A percentile compares a stretch with the other conserved stretches of the same genome.
These are phyloP conservation scores for Pisolithus tinctorius DNA, from an alignment of 768 basidiomycete genomes.

Conservation along the genomic window DNA sequence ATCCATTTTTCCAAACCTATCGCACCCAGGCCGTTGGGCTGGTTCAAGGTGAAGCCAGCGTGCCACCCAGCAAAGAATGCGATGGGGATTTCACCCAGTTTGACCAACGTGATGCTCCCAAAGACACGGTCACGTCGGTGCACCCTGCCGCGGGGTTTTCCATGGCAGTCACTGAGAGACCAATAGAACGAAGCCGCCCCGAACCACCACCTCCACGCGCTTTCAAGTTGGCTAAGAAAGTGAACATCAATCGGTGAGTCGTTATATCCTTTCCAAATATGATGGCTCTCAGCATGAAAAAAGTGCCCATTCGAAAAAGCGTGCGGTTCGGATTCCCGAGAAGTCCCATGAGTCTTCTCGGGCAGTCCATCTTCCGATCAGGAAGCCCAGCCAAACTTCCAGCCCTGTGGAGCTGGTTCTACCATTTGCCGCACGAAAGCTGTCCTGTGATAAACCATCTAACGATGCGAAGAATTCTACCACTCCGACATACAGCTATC, in stretches of 20 bases:
- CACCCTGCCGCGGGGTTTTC: not conserved
- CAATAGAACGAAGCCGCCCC: not conserved
- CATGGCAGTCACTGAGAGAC: not conserved
- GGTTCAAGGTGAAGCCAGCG: not conserved
- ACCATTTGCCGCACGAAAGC: not conserved
- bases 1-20: conserved; percentile 11
- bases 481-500: conserved; percentile 33
- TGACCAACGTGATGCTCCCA: not conserved
- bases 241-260: not conserved
- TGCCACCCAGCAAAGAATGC: not conserved
- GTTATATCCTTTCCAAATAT: not conserved
- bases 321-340: too few species aligned
- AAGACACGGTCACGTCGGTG: not conserved
- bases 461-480: not conserved
- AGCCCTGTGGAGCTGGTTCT: not conserved
- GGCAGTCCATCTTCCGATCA: too few species aligned
- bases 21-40: conserved; percentile 3
- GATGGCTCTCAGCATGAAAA: not conserved
- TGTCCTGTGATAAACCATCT: not conserved
- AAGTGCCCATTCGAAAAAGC: not conserved
- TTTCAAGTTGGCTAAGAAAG: not conserved
- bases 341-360: too few species aligned
- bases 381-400: not conserved
- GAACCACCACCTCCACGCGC: not conserved
- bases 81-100: too few species aligned